Conservation (phyloP, 306 rosid genomes). For the Arachis stenosperma region DNA sequence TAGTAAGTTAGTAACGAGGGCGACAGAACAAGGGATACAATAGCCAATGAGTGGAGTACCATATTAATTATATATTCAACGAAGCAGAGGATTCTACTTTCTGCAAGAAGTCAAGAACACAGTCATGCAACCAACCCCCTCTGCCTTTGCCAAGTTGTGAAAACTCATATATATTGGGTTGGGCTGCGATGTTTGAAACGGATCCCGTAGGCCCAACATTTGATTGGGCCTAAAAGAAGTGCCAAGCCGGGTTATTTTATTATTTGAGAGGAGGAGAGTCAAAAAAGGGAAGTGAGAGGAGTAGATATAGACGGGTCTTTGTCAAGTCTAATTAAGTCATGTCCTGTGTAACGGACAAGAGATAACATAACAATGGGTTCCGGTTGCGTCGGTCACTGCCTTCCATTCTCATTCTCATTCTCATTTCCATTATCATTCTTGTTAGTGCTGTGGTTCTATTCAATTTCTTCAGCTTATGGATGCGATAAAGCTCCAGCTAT, state of each 20-base stretch:
- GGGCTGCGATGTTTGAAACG: too few species aligned
- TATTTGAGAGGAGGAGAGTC: too few species aligned
- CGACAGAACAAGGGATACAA: background rate
- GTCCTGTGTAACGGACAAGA: background rate
- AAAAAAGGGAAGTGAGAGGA: too few species aligned
- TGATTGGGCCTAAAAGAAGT: too few species aligned
- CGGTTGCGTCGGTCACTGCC: background rate
- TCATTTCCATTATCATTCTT: background rate
- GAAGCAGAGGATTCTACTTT: too few species aligned
- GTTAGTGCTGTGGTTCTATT: background rate
- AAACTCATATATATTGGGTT: background rate
- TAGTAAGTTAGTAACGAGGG: background rate
- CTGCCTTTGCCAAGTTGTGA: background rate
- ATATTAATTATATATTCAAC: background rate
- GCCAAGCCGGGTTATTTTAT: too few species aligned
- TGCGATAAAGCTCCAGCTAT: constrained; percentile 48
- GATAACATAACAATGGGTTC: background rate
- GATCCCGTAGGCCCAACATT: too few species aligned
- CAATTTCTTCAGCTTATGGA: constrained; percentile 2
- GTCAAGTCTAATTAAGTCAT: too few species aligned
- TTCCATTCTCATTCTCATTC: background rate
- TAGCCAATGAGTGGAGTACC: background rate
- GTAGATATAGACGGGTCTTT: too few species aligned
- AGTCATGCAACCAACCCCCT: background rate
- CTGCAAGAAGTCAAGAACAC: too few species aligned